A percentile compares a stretch with the other conserved stretches of the same genome.
Conservation (phyloP, 495 filamentous ascomycete species). For the Tuber aestivum region DNA sequence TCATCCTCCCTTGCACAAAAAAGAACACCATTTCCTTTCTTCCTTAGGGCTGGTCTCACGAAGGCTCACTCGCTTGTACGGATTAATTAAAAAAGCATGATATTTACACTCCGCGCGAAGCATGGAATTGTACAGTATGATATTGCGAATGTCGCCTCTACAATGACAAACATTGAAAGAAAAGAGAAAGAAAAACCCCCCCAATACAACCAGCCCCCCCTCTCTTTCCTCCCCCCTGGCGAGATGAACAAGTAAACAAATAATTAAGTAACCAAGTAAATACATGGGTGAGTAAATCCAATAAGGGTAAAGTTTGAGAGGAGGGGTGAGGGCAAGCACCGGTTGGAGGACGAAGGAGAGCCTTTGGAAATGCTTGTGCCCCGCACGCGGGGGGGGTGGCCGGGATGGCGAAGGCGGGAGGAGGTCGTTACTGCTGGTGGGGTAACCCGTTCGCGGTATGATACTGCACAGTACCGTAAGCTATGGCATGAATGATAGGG, state of each 20-base stretch:
- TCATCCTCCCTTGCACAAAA: background rate
- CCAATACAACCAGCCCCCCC: too few relatives aligned
- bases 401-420: background rate
- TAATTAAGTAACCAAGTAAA: background rate
- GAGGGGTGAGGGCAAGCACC: too few relatives aligned
- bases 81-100: background rate
- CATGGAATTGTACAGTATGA: too few relatives aligned
- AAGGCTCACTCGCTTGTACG: slow-evolving; percentile 5
- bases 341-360: background rate
- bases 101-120: too few relatives aligned
- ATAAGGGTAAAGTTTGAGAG: background rate
- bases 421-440: background rate
- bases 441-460: background rate
- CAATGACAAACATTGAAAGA: too few relatives aligned
- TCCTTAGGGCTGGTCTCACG: background rate
- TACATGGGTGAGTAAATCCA: background rate
- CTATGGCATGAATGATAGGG: too few relatives aligned
- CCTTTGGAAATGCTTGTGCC: background rate
- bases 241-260: background rate
- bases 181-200: too few relatives aligned
- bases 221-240: too few relatives aligned
- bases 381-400: background rate
- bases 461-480: too few relatives aligned
- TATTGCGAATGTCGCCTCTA: background rate
- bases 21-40: slow-evolving; percentile 3